A percentile compares a stretch with the other conserved stretches of the same genome.
These are phyloP conservation scores for Cryptococcus sp. DNA, from an alignment of 1,284 basidiomycete genomes.

Conservation along the genomic window DNA sequence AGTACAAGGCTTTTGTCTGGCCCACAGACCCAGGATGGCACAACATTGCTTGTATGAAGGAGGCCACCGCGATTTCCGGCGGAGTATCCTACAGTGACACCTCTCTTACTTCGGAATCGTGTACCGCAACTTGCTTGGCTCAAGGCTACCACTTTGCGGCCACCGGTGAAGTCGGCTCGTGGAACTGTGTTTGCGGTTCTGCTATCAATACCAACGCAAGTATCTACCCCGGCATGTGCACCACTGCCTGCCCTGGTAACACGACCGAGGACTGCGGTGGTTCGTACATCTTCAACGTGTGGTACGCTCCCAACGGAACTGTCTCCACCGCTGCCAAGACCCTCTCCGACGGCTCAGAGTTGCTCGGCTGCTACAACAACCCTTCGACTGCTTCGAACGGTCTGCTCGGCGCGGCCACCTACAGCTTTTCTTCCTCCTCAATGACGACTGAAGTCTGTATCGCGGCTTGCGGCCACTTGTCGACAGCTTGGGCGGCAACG, in stretches of 20 bases:
- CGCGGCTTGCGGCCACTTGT: slow-evolving; percentile 15
- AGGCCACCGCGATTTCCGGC: slow-evolving; percentile 13
- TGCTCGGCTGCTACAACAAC: slow-evolving; percentile 31
- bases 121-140: slow-evolving; percentile 22
- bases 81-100: slow-evolving; percentile 18
- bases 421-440: slow-evolving; percentile 23
- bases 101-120: slow-evolving; percentile 23
- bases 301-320: slow-evolving; percentile 29
- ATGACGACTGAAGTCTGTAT: slow-evolving; percentile 26
- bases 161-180: slow-evolving; percentile 16
- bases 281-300: slow-evolving; percentile 24
- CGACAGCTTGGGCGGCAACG: slow-evolving; percentile 21
- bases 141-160: slow-evolving; percentile 27
- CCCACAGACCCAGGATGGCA: slow-evolving; percentile 39
- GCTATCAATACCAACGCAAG: slow-evolving; percentile 14
- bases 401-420: slow-evolving; percentile 15
- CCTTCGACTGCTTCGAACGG: slow-evolving; percentile 18
- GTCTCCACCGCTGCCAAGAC: background rate
- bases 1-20: slow-evolving; percentile 13
- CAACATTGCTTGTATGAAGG: slow-evolving; percentile 30
- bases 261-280: slow-evolving; percentile 34
- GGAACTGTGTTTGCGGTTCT: slow-evolving; percentile 30
- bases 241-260: slow-evolving; percentile 39
- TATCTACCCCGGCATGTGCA: slow-evolving; percentile 32
- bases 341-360: slow-evolving; percentile 13